Base-by-base conservation (phyloP, 2,329 filamentous ascomycete genomes). In the Pseudogymnoascus sp. region DNA sequence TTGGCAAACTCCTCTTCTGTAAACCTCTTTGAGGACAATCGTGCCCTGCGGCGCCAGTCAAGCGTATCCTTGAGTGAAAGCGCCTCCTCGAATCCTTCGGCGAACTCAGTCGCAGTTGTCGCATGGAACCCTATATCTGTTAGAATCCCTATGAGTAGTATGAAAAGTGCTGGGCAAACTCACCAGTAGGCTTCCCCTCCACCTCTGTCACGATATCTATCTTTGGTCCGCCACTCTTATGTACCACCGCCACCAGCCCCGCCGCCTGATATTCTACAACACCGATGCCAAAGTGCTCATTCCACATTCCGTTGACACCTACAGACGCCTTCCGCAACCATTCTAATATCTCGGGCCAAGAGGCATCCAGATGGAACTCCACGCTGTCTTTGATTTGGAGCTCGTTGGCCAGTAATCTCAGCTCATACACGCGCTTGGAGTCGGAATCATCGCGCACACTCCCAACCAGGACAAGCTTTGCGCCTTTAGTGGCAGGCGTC, bases 301-400 rank as follows among this genome's bases (percentile, higher is more conserved):
- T 97, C 93, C 94, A 99, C 94, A 99, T 99, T 71, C 90, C 91
- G 69, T 99, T 99, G 31, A 96, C 92, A 59, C 94, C 94, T 1
- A 99, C 84, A 16, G 86, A 93, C 3, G 89, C 87, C 65, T 80
- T 85, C 61, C 84, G 79, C 65, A 97, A 79, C 84, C 90, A 92
- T 33, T 89, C 82, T 8, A 97, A 80, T 61, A 99, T 90, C 68
- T 91, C 84, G 3, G 89, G 85, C 92, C 93, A 99, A 26, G 89
- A 86, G 0, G 91, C 92, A 73, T 99, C 92, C 62, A 92, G 87
- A 66, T 95, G 84, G 73, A 99, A 99, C 63, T 91, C 85, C 45
- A 97, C 92, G 12, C 82, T 80, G 61, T 96, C 88, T 71, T 90
- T 90, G 74, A 97, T 88, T 63, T 87, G 83, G 31, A 97, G 82